phyloP scores from a whole-genome alignment of 179 eudicot species.

The Corrigiola litoralis region DNA sequence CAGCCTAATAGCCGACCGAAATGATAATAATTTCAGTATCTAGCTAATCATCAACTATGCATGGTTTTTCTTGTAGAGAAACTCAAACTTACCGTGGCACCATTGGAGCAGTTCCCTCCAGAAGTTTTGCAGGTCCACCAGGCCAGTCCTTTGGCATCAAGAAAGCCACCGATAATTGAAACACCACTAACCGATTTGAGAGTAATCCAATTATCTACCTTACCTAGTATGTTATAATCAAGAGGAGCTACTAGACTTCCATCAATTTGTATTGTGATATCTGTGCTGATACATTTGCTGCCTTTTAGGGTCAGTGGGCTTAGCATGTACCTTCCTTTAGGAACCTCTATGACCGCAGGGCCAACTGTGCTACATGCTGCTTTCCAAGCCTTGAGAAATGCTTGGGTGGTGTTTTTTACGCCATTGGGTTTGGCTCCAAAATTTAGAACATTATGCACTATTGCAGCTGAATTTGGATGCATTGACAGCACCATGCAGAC shows the following conservation, averaged over 20 bases:
- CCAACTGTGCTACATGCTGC: conserved; percentile 21
- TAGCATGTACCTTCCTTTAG: conserved; percentile 21
- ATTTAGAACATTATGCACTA: conserved; percentile 11
- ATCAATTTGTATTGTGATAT: conserved; percentile 20
- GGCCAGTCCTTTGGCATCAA: conserved; percentile 21
- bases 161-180: conserved; percentile 18
- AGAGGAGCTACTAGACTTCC: conserved; percentile 27
- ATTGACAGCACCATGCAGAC: not conserved
- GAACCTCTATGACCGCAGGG: conserved; percentile 17
- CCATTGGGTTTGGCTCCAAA: conserved; percentile 27
- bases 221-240: conserved; percentile 11
- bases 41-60: no score
- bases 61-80: not conserved
- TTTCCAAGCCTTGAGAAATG: conserved; percentile 27
- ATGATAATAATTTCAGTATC: no score
- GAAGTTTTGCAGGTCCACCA: conserved; percentile 25
- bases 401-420: conserved; percentile 11
- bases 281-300: conserved; percentile 1
- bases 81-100: conserved; percentile 26
- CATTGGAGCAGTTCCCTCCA: conserved; percentile 7
- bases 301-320: conserved; percentile 15
- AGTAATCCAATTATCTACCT: conserved; percentile 16
- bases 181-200: conserved; percentile 24
- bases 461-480: not conserved
- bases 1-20: no score